Evolutionary conservation across 345 rosid genomes (phyloP).

Genomic region (Euphorbia tirucalli): DNA sequence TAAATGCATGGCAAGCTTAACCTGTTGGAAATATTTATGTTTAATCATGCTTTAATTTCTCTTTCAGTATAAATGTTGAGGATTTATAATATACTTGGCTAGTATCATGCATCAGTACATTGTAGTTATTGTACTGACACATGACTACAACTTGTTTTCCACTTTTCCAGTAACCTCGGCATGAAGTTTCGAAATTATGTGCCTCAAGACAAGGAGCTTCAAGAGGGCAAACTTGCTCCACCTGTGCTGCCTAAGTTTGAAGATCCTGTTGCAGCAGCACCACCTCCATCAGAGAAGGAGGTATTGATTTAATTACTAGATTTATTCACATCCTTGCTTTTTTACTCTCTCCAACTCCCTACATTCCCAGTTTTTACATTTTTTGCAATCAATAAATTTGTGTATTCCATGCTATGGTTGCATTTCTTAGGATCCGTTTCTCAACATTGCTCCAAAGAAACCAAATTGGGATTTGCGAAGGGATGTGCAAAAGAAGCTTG

Average conservation of each 20-base stretch:
- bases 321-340: conserved; percentile 1
- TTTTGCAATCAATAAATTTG: background rate
- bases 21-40: background rate
- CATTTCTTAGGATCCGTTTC: conserved; percentile 71
- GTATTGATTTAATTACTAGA: too few species aligned
- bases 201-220: conserved; percentile 93
- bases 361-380: background rate
- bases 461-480: conserved; percentile 97
- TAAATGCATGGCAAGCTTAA: background rate
- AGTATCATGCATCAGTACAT: background rate
- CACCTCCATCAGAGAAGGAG: conserved; percentile 67
- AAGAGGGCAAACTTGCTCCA: conserved; percentile 79
- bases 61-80: background rate
- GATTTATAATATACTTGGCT: background rate
- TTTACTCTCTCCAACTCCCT: background rate
- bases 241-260: conserved; percentile 87
- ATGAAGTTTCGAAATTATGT: conserved; percentile 94
- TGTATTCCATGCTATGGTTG: background rate
- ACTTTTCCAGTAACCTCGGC: conserved; percentile 43
- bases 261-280: conserved; percentile 62
- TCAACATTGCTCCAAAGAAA: conserved; percentile 95
- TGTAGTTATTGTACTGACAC: background rate
- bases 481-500: conserved; percentile 92
- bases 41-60: background rate
- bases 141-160: too few species aligned